Conservation (phyloP, 2,329 filamentous ascomycete species). For the Lecanicillium sp. region DNA sequence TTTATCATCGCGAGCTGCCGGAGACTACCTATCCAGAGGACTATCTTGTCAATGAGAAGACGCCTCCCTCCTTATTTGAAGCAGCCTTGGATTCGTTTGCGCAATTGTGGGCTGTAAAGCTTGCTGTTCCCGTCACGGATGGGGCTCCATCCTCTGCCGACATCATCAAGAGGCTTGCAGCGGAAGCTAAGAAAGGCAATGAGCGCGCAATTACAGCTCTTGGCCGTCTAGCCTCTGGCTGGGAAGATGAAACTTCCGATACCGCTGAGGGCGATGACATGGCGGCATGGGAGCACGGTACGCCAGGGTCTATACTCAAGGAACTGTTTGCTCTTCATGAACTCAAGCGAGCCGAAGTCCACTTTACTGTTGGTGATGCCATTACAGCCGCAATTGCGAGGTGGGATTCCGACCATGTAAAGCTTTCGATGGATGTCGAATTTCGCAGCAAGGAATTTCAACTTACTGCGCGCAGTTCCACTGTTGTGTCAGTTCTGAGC, state of each 20-base stretch:
- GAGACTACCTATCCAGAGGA: conserved; percentile 20
- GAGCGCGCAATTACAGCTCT: conserved; percentile 76
- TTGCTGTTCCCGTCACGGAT: conserved; percentile 25
- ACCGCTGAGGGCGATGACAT: conserved; percentile 3
- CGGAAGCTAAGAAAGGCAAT: conserved; percentile 68
- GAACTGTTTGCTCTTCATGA: conserved; percentile 73
- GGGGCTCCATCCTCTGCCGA: conserved; percentile 24
- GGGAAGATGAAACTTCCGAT: conserved; percentile 26
- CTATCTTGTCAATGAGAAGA: conserved; percentile 22
- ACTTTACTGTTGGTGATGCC: conserved; percentile 86
- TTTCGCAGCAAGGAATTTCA: conserved; percentile 26
- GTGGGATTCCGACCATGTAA: conserved; percentile 76
- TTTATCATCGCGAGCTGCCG: conserved; percentile 28
- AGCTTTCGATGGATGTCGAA: conserved; percentile 69
- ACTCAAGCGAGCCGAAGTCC: conserved; percentile 75
- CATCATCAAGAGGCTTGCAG: conserved; percentile 54
- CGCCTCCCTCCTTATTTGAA: conserved; percentile 30
- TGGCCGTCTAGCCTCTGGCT: conserved; percentile 64
- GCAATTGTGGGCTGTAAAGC: conserved; percentile 37
- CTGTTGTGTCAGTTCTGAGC: conserved; percentile 51
- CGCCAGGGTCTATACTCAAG: conserved; percentile 50
- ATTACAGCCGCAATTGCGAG: conserved; percentile 68
- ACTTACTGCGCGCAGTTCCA: conserved; percentile 28
- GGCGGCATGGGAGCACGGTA: conserved; percentile 15
- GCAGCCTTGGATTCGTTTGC: conserved; percentile 35